phyloP scores from a whole-genome alignment of 441 rosid genomes.

The Arabidopsis lyrata region DNA sequence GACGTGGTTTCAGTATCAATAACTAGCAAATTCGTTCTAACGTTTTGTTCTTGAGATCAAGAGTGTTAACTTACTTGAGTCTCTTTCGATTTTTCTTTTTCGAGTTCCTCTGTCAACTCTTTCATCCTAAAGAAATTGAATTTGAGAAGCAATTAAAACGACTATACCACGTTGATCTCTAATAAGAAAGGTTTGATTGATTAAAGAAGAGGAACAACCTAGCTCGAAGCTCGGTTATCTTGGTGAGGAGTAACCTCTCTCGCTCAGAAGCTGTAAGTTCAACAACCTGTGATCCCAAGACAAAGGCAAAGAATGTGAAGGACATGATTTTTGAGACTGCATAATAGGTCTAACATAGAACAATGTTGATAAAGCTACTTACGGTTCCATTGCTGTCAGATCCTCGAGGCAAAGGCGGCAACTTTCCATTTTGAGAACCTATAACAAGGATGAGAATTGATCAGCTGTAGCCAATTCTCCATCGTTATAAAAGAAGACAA shows the following conservation, averaged over 20 bases:
- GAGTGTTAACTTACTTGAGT: constrained; percentile 62
- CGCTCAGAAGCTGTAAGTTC: constrained; percentile 72
- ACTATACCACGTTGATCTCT: not conserved
- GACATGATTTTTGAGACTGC: constrained; percentile 1
- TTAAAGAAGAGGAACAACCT: constrained; percentile 55
- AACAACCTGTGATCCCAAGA: constrained; percentile 54
- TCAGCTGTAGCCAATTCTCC: not conserved
- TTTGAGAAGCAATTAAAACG: constrained; percentile 15
- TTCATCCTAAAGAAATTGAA: constrained; percentile 64
- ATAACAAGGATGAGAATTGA: constrained; percentile 39
- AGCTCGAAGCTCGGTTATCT: constrained; percentile 78
- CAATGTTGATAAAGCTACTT: constrained; percentile 43
- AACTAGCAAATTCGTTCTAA: not conserved
- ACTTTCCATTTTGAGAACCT: constrained; percentile 86
- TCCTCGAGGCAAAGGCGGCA: constrained; percentile 74
- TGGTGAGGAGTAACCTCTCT: constrained; percentile 67
- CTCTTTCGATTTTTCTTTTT: constrained; percentile 70
- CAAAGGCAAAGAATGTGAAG: constrained; percentile 19
- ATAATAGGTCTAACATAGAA: constrained; percentile 2
- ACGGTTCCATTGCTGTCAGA: constrained; percentile 84
- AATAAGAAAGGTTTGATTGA: not conserved
- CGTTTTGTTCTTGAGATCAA: constrained; percentile 1
- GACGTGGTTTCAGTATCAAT: constrained; percentile 8
- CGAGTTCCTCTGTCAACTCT: constrained; percentile 70
- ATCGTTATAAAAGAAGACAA: constrained; percentile 17